Evolutionary conservation across 306 rosid species (phyloP).

Genomic region (Astragalus membranaceus): DNA sequence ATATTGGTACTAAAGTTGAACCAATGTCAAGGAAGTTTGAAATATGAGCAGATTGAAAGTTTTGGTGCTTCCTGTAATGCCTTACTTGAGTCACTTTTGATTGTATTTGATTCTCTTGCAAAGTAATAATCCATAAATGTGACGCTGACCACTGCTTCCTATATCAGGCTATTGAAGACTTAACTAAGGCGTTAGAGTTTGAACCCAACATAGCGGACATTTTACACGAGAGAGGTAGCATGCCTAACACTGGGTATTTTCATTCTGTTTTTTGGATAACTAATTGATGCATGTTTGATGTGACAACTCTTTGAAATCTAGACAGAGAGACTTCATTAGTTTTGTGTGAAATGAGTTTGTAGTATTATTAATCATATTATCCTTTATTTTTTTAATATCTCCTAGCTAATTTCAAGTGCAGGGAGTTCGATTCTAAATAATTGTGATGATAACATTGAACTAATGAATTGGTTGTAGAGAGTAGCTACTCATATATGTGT

Average conservation of each 20-base stretch:
- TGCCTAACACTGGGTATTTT: slow-evolving; percentile 2
- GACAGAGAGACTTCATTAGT: neutral
- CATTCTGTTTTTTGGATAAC: neutral
- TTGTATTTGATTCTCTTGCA: slow-evolving; percentile 22
- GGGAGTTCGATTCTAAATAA: slow-evolving; percentile 9
- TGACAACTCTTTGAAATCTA: slow-evolving; percentile 14
- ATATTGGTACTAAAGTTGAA: neutral
- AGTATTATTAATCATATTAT: neutral
- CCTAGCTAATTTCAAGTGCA: neutral
- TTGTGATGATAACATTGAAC: slow-evolving; percentile 4
- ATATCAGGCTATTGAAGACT: slow-evolving; percentile 77
- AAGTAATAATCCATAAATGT: neutral
- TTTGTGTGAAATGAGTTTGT: slow-evolving; percentile 8
- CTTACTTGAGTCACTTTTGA: neutral
- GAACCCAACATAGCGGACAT: slow-evolving; percentile 79
- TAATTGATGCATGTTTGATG: neutral
- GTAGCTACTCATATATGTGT: neutral
- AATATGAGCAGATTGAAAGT: neutral
- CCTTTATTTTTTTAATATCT: neutral
- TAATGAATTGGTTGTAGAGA: neutral
- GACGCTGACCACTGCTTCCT: slow-evolving; percentile 7
- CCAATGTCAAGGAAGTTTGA: neutral
- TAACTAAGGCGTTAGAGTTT: slow-evolving; percentile 74
- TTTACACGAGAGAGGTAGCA: slow-evolving; percentile 85
- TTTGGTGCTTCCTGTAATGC: neutral